phyloP scores from a whole-genome alignment of 108 stramenopile genomes.

The Skeletonema marinoi region DNA sequence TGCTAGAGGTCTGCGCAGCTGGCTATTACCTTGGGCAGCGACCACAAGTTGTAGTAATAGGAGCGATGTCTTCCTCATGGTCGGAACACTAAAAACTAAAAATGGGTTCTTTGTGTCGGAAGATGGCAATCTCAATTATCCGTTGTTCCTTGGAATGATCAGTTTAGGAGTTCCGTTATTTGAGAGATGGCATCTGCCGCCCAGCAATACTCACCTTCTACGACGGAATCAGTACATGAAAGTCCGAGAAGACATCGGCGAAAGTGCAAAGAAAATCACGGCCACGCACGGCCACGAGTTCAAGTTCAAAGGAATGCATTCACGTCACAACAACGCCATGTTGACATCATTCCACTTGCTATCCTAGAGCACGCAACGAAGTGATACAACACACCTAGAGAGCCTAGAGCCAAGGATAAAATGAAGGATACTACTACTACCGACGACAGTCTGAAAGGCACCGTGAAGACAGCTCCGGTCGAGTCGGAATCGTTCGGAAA shows the following conservation, averaged over 20 bases:
- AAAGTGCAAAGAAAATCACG: too few relatives aligned
- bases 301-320: too few relatives aligned
- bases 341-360: background rate
- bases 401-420: background rate
- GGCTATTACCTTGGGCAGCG: background rate
- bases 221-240: too few relatives aligned
- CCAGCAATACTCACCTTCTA: too few relatives aligned
- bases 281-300: too few relatives aligned
- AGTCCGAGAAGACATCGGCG: too few relatives aligned
- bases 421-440: background rate
- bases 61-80: background rate
- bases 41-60: background rate
- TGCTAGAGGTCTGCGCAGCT: background rate
- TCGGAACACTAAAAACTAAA: too few relatives aligned
- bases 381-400: too few relatives aligned
- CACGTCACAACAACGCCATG: background rate
- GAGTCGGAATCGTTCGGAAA: background rate
- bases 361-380: too few relatives aligned
- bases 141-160: background rate
- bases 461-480: background rate
- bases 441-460: background rate
- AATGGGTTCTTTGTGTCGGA: background rate
- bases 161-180: too few relatives aligned
- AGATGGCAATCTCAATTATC: background rate
- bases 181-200: too few relatives aligned